Evolutionary conservation across 164 flowering plant genomes (phyloP).

Genomic region (Hamamelis virginiana): DNA sequence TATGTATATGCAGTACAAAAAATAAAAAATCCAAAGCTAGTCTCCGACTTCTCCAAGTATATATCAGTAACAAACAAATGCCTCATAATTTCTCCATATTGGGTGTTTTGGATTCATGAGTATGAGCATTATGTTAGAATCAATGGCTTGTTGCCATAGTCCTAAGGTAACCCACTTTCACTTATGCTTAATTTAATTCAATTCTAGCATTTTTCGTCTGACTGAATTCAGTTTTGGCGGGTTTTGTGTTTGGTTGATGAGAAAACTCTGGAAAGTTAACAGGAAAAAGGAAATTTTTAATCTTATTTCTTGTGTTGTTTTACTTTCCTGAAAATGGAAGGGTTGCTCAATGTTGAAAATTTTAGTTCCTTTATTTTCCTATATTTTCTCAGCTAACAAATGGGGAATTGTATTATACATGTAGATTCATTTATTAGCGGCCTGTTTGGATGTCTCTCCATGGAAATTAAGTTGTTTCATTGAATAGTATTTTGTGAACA

Average conservation of each 20-base stretch:
- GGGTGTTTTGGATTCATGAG: constrained; percentile 8
- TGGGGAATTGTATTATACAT: too few relatives aligned
- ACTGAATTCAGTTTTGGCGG: background rate
- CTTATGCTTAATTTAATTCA: background rate
- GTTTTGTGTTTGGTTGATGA: background rate
- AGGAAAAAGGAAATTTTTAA: background rate
- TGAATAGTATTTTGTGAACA: too few relatives aligned
- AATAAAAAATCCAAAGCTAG: background rate
- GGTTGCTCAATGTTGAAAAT: too few relatives aligned
- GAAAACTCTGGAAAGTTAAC: background rate
- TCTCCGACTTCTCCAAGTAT: background rate
- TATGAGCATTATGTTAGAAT: constrained; percentile 24
- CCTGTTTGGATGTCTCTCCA: too few relatives aligned
- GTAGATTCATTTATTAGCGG: too few relatives aligned
- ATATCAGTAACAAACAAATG: constrained; percentile 12
- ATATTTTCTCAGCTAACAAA: too few relatives aligned
- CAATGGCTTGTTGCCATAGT: constrained; percentile 25
- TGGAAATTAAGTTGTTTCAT: too few relatives aligned
- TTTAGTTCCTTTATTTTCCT: too few relatives aligned
- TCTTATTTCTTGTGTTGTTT: background rate
- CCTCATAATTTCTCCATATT: background rate
- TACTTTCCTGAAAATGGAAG: background rate
- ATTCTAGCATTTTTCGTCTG: background rate
- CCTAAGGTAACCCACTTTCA: constrained; percentile 25
- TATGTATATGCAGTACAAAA: background rate